Percentiles rank a stretch among this genome's conserved stretches.
Conservation (phyloP, 2,329 filamentous ascomycete species). For the Rosellinia necatrix region DNA sequence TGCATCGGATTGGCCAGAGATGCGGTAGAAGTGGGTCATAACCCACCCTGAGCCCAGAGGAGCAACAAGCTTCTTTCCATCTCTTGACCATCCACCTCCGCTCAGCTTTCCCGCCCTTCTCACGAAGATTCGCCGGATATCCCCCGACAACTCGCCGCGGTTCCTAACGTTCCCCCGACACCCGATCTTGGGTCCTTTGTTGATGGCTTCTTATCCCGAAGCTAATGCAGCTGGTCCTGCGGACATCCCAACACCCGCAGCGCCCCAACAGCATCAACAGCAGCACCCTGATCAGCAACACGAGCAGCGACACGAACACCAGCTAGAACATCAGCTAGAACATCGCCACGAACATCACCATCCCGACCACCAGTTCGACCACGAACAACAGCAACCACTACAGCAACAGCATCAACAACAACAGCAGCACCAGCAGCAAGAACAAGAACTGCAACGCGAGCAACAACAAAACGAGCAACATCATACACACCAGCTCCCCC, state of each 20-base stretch:
- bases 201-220: constrained; percentile 38
- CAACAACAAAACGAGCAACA: no score
- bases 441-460: no score
- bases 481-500: constrained; percentile 3
- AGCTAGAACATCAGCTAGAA: neutral
- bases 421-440: constrained; percentile 1
- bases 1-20: neutral
- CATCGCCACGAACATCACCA: neutral
- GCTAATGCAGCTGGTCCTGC: constrained; percentile 22
- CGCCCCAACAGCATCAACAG: neutral
- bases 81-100: neutral
- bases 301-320: neutral
- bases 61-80: neutral
- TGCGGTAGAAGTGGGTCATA: neutral
- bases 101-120: constrained; percentile 27
- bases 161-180: constrained; percentile 21
- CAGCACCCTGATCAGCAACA: constrained; percentile 1
- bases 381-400: neutral
- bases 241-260: constrained; percentile 7
- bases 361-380: neutral
- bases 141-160: constrained; percentile 39
- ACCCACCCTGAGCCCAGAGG: constrained; percentile 1
- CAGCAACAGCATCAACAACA: neutral
- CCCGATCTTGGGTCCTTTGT: constrained; percentile 8
- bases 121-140: constrained; percentile 42